Conservation (phyloP, 2,329 filamentous ascomycete genomes). For the Paramyrothecium sp. region DNA sequence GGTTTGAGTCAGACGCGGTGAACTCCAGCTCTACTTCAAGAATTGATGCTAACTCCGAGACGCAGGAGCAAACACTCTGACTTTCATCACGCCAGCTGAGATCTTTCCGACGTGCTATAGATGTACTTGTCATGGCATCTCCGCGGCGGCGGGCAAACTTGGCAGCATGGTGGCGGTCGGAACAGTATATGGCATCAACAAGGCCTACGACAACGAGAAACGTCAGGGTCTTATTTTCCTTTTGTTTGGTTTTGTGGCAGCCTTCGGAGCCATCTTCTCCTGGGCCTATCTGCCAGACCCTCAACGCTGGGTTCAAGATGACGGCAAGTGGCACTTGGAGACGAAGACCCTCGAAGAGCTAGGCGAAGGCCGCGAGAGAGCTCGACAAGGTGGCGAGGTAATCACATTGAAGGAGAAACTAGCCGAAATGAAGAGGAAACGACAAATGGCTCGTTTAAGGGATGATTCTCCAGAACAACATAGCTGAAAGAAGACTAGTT, state of each 20-base stretch:
- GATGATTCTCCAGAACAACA: not conserved
- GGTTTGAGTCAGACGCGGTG: constrained; percentile 7
- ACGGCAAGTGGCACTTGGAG: constrained; percentile 35
- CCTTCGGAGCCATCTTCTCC: constrained; percentile 46
- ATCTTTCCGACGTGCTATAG: constrained; percentile 64
- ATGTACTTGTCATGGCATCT: constrained; percentile 61
- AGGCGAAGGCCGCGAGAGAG: constrained; percentile 45
- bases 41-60: not conserved
- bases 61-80: constrained; percentile 58
- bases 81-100: constrained; percentile 63
- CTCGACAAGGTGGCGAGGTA: constrained; percentile 40
- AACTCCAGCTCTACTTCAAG: not conserved
- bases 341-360: constrained; percentile 50
- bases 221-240: constrained; percentile 50
- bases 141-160: constrained; percentile 58
- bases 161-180: constrained; percentile 53
- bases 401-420: constrained; percentile 43
- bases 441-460: constrained; percentile 11
- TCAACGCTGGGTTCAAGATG: constrained; percentile 38
- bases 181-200: constrained; percentile 49
- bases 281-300: constrained; percentile 52
- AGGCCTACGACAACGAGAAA: constrained; percentile 36
- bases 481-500: not conserved
- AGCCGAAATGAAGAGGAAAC: constrained; percentile 33
- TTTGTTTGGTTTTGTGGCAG: constrained; percentile 48